Evolutionary conservation across 768 basidiomycete species (phyloP), one percentile per base, ranked within the genome.

Genomic region (Suillus tomentosus): DNA sequence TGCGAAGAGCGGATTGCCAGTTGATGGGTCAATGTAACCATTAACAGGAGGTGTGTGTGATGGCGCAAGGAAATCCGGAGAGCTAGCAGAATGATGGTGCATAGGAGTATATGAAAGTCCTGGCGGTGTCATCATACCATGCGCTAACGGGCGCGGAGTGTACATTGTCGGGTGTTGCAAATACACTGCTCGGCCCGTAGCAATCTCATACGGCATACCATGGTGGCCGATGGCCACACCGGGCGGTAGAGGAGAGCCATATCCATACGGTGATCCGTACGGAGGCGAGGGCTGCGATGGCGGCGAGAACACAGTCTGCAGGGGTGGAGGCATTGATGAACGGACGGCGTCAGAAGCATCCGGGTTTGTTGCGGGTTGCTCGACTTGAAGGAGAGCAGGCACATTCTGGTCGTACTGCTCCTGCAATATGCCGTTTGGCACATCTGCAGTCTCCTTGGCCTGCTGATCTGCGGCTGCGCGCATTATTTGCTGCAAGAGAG

Each of bases 121-220:
- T 24, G 82, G 79, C 39, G 83, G 80, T 43, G 79, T 75, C 71
- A 83, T 79, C 73, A 85, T 84, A 15, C 82, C 77, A 64, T 84
- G 85, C 68, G 88, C 81, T 62, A 87, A 71, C 17, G 89, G 87
- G n/a, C 85, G 87, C 59, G 88, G 87, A 57, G 86, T 87, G 71
- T 85, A 90, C 79, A 90, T 82, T 36, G 82, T 79, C 22, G 86
- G 83, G 14, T 83, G 80, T 66, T 87, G 84, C 36, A 94, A 80
- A 69, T 89, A 89, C 40, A 94, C 87, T 13, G 91, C 85, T 45
- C 90, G 91, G 47, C 93, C 93, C 5, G 91, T 93, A 15, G 91
- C 87, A 60, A 93, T 72, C 74, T 94, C 92, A 71, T 88, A 94
- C n/a, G 91, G 81, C 78, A 92, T 82, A 39, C 92, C 92, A 65